phyloP scores from a whole-genome alignment of 176 grass and related monocot species.

The Zizania latifolia region DNA sequence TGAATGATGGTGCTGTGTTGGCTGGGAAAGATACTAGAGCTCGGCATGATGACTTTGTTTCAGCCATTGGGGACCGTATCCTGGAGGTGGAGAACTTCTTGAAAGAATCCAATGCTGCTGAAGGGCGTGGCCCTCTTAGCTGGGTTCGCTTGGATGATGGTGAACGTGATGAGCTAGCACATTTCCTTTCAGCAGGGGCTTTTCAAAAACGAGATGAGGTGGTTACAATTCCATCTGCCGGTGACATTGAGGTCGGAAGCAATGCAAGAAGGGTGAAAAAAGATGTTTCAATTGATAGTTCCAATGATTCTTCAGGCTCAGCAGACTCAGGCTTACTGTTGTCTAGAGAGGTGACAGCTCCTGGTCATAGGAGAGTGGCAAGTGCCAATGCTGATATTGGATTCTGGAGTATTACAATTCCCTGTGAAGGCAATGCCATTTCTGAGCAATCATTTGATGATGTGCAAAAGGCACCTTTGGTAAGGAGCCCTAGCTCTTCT shows the following conservation, averaged over 20 bases:
- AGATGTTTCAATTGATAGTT: constrained; percentile 14
- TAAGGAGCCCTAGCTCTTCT: constrained; percentile 45
- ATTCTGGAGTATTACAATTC: constrained; percentile 41
- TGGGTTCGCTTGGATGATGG: constrained; percentile 55
- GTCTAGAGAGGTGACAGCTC: constrained; percentile 6
- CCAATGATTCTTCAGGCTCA: constrained; percentile 28
- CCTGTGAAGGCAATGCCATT: constrained; percentile 38
- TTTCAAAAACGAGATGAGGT: neutral
- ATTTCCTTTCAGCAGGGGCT: constrained; percentile 31
- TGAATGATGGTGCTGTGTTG: constrained; percentile 20
- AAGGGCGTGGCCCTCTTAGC: constrained; percentile 7
- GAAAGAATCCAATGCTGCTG: constrained; percentile 29
- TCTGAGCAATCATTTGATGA: constrained; percentile 44
- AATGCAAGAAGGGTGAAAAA: constrained; percentile 18
- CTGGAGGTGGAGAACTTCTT: constrained; percentile 38
- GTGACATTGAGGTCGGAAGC: neutral
- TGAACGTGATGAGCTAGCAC: constrained; percentile 47
- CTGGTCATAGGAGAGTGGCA: constrained; percentile 30
- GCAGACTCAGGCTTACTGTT: constrained; percentile 28
- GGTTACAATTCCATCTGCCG: neutral
- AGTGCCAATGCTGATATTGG: constrained; percentile 52
- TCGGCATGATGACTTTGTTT: constrained; percentile 48
- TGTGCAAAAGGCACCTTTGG: constrained; percentile 22
- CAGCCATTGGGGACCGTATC: constrained; percentile 45
- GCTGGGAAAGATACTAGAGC: constrained; percentile 40